Conservation (phyloP, 805 yeast species). For the Starmerella kuoi region DNA sequence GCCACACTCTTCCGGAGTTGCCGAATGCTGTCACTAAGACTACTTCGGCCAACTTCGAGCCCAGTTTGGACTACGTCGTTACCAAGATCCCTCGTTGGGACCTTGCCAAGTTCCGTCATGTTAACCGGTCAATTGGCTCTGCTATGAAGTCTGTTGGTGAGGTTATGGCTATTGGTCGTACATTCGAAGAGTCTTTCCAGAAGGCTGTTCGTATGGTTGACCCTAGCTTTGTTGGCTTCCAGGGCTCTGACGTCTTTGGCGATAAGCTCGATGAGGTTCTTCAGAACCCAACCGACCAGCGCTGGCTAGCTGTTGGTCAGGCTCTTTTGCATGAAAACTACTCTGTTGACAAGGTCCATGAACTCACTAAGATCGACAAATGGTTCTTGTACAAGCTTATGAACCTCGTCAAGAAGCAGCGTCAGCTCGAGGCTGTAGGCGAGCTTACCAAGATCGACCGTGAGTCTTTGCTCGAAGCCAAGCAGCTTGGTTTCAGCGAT, state of each 20-base stretch:
- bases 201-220: constrained; percentile 89
- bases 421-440: constrained; percentile 29
- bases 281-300: constrained; percentile 91
- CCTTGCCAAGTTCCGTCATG: constrained; percentile 87
- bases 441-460: constrained; percentile 44
- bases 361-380: constrained; percentile 80
- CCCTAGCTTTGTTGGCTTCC: constrained; percentile 86
- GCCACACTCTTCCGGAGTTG: constrained; percentile 86
- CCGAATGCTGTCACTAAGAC: constrained; percentile 95
- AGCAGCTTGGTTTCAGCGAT: constrained; percentile 91
- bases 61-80: constrained; percentile 90
- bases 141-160: constrained; percentile 99
- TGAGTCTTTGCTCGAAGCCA: constrained; percentile 54
- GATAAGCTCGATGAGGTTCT: constrained; percentile 83
- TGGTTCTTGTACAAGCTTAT: constrained; percentile 90
- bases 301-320: constrained; percentile 96
- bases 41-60: constrained; percentile 93
- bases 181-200: constrained; percentile 93
- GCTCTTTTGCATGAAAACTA: constrained; percentile 86
- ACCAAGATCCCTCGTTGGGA: constrained; percentile 99
- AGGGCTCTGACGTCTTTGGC: constrained; percentile 57
- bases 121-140: constrained; percentile 83
- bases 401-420: constrained; percentile 81
- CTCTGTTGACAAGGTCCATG: constrained; percentile 84
- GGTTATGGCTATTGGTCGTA: constrained; percentile 98